These are phyloP conservation scores for Pleodorina starrii DNA, from an alignment of 139 green algal genomes.

Conservation along the genomic window DNA sequence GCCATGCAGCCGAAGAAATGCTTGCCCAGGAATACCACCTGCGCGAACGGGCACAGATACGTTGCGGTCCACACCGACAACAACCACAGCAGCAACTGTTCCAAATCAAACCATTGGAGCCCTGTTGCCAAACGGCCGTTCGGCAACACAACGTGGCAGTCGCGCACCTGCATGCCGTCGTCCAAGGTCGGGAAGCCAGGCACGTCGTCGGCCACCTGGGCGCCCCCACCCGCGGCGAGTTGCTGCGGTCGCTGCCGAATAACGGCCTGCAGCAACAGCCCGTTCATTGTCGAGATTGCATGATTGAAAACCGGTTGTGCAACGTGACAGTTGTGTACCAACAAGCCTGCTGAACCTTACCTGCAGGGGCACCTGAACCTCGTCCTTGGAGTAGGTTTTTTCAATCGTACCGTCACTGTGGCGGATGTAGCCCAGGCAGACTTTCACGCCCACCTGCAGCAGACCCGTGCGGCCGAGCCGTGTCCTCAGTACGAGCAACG, in stretches of 20 bases:
- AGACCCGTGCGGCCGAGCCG: no score
- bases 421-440: constrained; percentile 61
- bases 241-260: constrained; percentile 48
- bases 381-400: constrained; percentile 83
- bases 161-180: constrained; percentile 39
- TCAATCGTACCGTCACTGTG: constrained; percentile 85
- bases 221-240: background rate
- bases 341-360: constrained; percentile 17
- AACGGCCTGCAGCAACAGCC: constrained; percentile 22
- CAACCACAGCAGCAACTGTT: no score
- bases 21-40: constrained; percentile 80
- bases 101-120: no score
- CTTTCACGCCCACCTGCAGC: constrained; percentile 39
- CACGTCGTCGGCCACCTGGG: background rate
- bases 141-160: no score
- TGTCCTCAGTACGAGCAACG: no score
- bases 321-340: no score
- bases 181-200: background rate
- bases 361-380: constrained; percentile 81
- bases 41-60: background rate
- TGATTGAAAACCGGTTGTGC: no score
- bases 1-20: constrained; percentile 86
- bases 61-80: no score
- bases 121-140: no score
- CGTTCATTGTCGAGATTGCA: background rate